These are phyloP conservation scores for Wickerhamomyces mucosus DNA, from an alignment of 805 yeast genomes.

Conservation along the genomic window DNA sequence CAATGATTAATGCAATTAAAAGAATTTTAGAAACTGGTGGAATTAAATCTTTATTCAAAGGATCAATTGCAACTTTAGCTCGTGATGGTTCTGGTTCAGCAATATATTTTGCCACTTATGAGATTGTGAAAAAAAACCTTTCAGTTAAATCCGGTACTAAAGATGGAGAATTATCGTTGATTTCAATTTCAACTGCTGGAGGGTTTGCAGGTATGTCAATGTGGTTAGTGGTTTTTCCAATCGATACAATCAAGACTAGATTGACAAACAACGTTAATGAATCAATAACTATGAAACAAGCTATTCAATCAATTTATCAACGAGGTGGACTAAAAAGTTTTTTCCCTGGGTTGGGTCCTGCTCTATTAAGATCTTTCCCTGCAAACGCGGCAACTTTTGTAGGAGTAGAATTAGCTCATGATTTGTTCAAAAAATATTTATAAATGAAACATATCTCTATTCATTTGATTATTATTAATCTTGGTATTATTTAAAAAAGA, in stretches of 20 bases:
- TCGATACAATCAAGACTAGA: constrained; percentile 77
- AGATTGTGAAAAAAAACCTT: constrained; percentile 57
- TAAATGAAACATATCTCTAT: constrained; percentile 14
- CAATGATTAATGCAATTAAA: constrained; percentile 48
- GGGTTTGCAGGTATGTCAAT: constrained; percentile 93
- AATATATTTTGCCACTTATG: constrained; percentile 90
- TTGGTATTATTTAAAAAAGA: too few species aligned
- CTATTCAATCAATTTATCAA: constrained; percentile 58
- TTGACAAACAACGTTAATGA: constrained; percentile 27
- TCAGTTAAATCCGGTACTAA: constrained; percentile 29
- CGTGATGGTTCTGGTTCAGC: constrained; percentile 99
- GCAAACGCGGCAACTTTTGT: constrained; percentile 98
- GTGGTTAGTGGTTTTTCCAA: constrained; percentile 96
- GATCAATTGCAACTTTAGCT: constrained; percentile 85
- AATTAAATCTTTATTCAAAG: constrained; percentile 74
- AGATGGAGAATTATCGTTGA: constrained; percentile 52
- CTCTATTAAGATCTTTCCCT: constrained; percentile 88
- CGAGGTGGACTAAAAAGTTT: constrained; percentile 83
- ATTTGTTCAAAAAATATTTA: constrained; percentile 24
- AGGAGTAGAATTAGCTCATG: constrained; percentile 79
- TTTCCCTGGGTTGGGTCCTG: constrained; percentile 98
- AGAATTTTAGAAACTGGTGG: constrained; percentile 77
- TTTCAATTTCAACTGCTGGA: constrained; percentile 81
- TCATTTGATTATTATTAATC: too few species aligned
- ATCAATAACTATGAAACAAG: constrained; percentile 46